A percentile compares a stretch with the other conserved stretches of the same genome.
Evolutionary conservation across 2,329 filamentous ascomycete genomes (phyloP).

Genomic region (Exophiala spinifera): DNA sequence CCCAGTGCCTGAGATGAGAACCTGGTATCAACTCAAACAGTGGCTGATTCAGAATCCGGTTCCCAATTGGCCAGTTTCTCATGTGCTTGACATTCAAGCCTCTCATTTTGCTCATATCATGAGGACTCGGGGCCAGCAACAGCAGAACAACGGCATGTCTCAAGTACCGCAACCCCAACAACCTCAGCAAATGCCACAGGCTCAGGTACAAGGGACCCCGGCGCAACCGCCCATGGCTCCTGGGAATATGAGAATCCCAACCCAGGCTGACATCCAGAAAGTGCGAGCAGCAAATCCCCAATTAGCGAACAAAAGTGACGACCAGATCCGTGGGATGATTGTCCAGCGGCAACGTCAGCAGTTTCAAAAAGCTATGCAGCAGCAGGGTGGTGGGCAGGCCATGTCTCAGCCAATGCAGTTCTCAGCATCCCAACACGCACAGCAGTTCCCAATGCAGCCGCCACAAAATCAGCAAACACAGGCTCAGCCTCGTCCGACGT

Average conservation of each 20-base stretch:
- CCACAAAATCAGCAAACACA: constrained; percentile 14
- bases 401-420: constrained; percentile 16
- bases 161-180: constrained; percentile 13
- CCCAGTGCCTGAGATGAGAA: constrained; percentile 18
- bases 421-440: constrained; percentile 17
- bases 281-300: constrained; percentile 21
- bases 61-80: constrained; percentile 18
- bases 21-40: constrained; percentile 26
- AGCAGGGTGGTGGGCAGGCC: constrained; percentile 18
- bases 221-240: constrained; percentile 8
- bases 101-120: constrained; percentile 24
- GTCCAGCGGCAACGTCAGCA: constrained; percentile 21
- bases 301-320: constrained; percentile 17
- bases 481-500: constrained; percentile 14
- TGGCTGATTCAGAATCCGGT: constrained; percentile 23
- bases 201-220: constrained; percentile 10
- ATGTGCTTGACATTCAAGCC: constrained; percentile 24
- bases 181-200: constrained; percentile 13
- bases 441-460: constrained; percentile 17
- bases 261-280: constrained; percentile 18
- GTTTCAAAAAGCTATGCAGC: constrained; percentile 18
- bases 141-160: constrained; percentile 13
- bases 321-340: constrained; percentile 24
- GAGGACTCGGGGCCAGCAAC: constrained; percentile 20
- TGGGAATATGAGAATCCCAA: constrained; percentile 13